These are phyloP conservation scores for Phyllosticta paracitricarpa DNA, from an alignment of 2,329 filamentous ascomycete genomes.

Conservation along the genomic window DNA sequence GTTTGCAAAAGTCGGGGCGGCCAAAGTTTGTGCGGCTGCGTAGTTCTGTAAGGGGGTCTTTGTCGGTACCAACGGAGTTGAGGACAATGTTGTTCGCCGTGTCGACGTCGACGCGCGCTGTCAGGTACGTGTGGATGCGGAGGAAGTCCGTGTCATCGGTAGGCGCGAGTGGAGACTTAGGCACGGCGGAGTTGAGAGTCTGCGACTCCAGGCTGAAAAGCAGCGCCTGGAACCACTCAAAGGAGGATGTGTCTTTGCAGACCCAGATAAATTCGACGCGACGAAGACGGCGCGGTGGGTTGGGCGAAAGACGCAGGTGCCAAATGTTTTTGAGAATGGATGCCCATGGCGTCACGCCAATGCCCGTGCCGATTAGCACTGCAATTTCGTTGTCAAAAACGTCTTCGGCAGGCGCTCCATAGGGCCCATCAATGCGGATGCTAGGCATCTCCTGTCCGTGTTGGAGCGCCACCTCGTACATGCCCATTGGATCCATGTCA, in stretches of 20 bases:
- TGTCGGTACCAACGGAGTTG: constrained; percentile 79
- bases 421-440: constrained; percentile 87
- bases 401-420: constrained; percentile 92
- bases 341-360: constrained; percentile 80
- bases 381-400: constrained; percentile 91
- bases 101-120: constrained; percentile 83
- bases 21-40: constrained; percentile 89
- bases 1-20: constrained; percentile 72
- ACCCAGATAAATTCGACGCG: constrained; percentile 99
- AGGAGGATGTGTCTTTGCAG: constrained; percentile 88
- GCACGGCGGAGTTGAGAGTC: constrained; percentile 50
- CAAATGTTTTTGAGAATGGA: constrained; percentile 94
- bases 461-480: constrained; percentile 94
- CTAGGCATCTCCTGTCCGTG: constrained; percentile 87
- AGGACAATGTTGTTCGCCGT: constrained; percentile 94
- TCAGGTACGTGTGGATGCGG: constrained; percentile 96
- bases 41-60: constrained; percentile 88
- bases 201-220: constrained; percentile 85
- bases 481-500: constrained; percentile 80
- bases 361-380: constrained; percentile 75
- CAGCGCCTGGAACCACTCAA: constrained; percentile 97
- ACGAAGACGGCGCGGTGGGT: constrained; percentile 78
- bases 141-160: constrained; percentile 61
- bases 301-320: constrained; percentile 83
- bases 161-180: constrained; percentile 46